Base-by-base conservation (phyloP, 192 early-diverging fungal species). In the Lobosporangium transversale region DNA sequence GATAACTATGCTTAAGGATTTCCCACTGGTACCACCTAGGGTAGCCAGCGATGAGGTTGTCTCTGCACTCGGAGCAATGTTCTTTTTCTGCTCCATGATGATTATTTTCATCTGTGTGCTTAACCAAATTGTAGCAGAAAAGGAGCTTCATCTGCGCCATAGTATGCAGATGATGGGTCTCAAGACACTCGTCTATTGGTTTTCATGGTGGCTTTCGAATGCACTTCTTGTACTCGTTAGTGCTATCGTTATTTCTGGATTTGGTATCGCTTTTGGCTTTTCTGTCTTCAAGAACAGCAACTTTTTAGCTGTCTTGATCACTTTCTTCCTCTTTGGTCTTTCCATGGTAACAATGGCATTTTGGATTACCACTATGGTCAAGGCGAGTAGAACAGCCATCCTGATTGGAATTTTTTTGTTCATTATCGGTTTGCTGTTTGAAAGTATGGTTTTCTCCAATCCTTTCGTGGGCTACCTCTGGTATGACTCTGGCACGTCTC, bases 151-250 rank as follows among this genome's bases (percentile, higher is more conserved):
- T 51, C 67, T 93, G 62, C 83, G 88, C 15, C 87, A 88, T 58
- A 86, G 84, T 45, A 89, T 93, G 87, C 84, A 91, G 30, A 90
- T 92, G 85, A 92, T 93, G 90, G 92, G 92, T n/a, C 83, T 93
- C 31, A 88, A 86, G 68, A 68, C 70, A 11, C 58, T 79, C 29
- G 84, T 90, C 2, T 93, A 90, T 66, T 93, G 91, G 91, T 42
- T 90, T 44, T 81, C 81, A 6, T 84, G 87, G 71, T 91, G 86
- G 59, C 32, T 93, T 27, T 84, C 83, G 18, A 84, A 84, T 47
- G 79, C 86, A 12, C 56, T 86, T 40, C 57, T 89, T 37, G 81
- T 92, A 21, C 21, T 84, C 23, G 65, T 91, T 50, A 85, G 83
- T 40, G 79, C 90, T 9, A 50, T 93, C 35, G 76, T 89, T 20